Conservation (phyloP, 495 filamentous ascomycete species). For the Parmelia sp. region DNA sequence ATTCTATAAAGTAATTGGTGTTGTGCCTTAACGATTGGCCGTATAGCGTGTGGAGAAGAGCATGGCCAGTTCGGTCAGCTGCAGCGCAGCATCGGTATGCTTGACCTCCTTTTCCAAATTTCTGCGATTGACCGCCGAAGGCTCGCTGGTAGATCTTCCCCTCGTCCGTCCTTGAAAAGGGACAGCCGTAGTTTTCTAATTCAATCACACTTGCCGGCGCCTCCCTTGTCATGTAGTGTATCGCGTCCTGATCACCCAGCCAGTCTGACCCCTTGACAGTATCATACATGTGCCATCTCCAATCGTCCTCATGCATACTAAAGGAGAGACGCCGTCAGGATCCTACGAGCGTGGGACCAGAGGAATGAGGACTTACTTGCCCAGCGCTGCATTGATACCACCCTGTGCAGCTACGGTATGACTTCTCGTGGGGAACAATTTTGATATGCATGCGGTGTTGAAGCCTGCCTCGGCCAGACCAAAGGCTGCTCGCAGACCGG, state of each 20-base stretch:
- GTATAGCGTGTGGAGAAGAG: slow-evolving; percentile 94
- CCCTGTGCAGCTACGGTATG: slow-evolving; percentile 95
- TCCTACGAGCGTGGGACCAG: neutral
- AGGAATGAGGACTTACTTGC: slow-evolving; percentile 52
- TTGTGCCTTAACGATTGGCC: slow-evolving; percentile 95
- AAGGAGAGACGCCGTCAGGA: slow-evolving; percentile 14
- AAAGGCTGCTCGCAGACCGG: slow-evolving; percentile 91
- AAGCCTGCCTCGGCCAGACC: slow-evolving; percentile 96
- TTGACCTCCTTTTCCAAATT: slow-evolving; percentile 92
- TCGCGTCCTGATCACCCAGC: slow-evolving; percentile 97
- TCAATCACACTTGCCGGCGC: slow-evolving; percentile 88
- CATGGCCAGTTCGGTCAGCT: slow-evolving; percentile 92
- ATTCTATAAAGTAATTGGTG: slow-evolving; percentile 99
- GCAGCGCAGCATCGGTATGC: slow-evolving; percentile 94
- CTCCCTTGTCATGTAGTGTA: slow-evolving; percentile 98
- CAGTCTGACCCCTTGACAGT: slow-evolving; percentile 98
- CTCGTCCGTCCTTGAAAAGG: slow-evolving; percentile 95
- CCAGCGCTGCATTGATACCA: slow-evolving; percentile 92
- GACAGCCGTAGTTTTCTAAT: slow-evolving; percentile 95
- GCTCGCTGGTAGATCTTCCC: slow-evolving; percentile 97
- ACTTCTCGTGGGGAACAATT: slow-evolving; percentile 91
- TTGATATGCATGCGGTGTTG: slow-evolving; percentile 97
- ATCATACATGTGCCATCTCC: slow-evolving; percentile 99
- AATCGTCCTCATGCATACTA: slow-evolving; percentile 83
- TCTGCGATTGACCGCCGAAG: slow-evolving; percentile 93